Base-by-base conservation (phyloP, 805 yeast species). In the Myxozyma neotropica region DNA sequence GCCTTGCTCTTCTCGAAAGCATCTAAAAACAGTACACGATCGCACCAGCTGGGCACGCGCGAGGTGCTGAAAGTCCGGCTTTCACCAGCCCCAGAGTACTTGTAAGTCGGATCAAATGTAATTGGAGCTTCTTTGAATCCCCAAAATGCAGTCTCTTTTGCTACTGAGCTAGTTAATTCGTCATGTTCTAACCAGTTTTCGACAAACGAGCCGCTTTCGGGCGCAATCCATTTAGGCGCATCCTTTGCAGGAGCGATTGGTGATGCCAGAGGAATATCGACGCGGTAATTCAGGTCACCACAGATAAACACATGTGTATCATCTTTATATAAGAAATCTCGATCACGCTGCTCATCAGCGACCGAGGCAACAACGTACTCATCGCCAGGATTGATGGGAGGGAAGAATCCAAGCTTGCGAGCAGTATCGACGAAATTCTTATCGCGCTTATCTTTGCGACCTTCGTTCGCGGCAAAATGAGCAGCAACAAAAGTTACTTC, bases 1-100 rank as follows among this genome's bases (percentile, higher is more conserved):
- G 77, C 54, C 1, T 51, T 44, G 53, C 59, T 36, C 12, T 62
- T 39, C 6, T 70, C 65, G 58, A 73, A 71, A 24, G 85, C 82
- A 1, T 77, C 70, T 56, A 81, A 80, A 68, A 76, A 89, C 47
- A 92, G 71, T 4, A 92, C 81, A 54, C 98, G 74, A 71, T 92
- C 98, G 73, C 97, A 91, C 96, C 96, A 92, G 5, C 96, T 86
- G 0, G 97, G 95, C 0, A 76, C 75, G 56, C 97, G 77, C 65
- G 83, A 85, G 1, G 71, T 43, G 60, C 82, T 81, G 71, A 82
- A 88, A 8, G 74, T 72, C n/a, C 79, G 78, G 2, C 64, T 53
- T 4, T 21, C 31, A 12, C 44, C 35, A 2, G 39, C 7, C 19
- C 35, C 43, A 0, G 84, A 77, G 70, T 77, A 88, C 73, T 92